Conservation (phyloP, 805 yeast species). For the Barnettozyma californica region DNA sequence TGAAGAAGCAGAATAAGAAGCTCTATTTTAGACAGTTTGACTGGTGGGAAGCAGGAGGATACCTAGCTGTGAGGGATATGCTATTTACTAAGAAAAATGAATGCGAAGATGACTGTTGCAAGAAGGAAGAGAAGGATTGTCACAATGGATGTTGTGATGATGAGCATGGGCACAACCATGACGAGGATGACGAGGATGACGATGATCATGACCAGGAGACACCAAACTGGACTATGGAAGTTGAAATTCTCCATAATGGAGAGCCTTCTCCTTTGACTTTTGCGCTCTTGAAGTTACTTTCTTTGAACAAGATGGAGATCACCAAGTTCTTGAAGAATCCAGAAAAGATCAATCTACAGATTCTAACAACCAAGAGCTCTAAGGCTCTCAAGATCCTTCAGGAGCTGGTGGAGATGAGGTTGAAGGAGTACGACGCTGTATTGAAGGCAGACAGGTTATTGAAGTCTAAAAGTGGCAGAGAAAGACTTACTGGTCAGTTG, state of each 20-base stretch:
- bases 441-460: slow-evolving; percentile 8
- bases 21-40: slow-evolving; percentile 34
- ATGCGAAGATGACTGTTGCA: slow-evolving; percentile 14
- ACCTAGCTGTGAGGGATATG: slow-evolving; percentile 25
- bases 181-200: slow-evolving; percentile 6
- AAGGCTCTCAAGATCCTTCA: slow-evolving; percentile 18
- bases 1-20: slow-evolving; percentile 27
- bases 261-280: slow-evolving; percentile 39
- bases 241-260: slow-evolving; percentile 37
- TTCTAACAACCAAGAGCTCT: slow-evolving; percentile 15
- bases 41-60: slow-evolving; percentile 48
- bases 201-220: slow-evolving; percentile 18
- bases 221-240: slow-evolving; percentile 41
- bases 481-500: slow-evolving; percentile 15
- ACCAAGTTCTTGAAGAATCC: slow-evolving; percentile 21
- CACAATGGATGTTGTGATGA: slow-evolving; percentile 18
- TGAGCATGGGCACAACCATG: neutral
- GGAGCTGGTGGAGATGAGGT: slow-evolving; percentile 17
- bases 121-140: slow-evolving; percentile 8
- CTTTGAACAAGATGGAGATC: slow-evolving; percentile 27
- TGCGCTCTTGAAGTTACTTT: slow-evolving; percentile 35
- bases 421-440: slow-evolving; percentile 10
- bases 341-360: slow-evolving; percentile 12
- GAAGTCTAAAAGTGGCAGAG: slow-evolving; percentile 15
- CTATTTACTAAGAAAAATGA: slow-evolving; percentile 10